Evolutionary conservation across 768 basidiomycete species (phyloP), one percentile per base, ranked within the genome.

Genomic region (Calvatia gigantea): DNA sequence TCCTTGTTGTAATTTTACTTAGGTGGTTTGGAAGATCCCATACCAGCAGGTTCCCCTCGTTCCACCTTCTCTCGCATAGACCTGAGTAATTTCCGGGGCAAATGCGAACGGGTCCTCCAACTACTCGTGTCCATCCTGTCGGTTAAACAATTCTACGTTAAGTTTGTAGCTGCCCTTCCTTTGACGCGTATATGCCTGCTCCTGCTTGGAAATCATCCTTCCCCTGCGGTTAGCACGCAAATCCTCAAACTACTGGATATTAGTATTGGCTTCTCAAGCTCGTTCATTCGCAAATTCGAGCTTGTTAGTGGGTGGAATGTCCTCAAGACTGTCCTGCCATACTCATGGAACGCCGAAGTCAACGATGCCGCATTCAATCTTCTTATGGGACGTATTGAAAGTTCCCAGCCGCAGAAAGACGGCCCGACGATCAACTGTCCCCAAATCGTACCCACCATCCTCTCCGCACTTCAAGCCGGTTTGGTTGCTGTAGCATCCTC

Each of bases 241-340:
- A 75, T 91, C 37, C 73, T 92, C 1, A 69, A 69, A 1, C 69
- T 94, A 17, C 76, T 91, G 7, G 74, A 75, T 2, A 73, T 85
- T 51, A 79, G 84, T 56, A 73, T 86, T 27, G 70, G 69, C 14
- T 67, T 75, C 27, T 84, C 84, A 0, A 64, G 78, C 8, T 80
- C 84, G 2, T 97, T 94, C 71, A 79, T 73, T 43, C 77, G 87
- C 53, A 93, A 90, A 62, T 93, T 96, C 61, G 94, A 95, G 66
- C 73, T 89, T 1, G 84, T 90, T 33, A 86, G 86, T 50, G 94
- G 94, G 7, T 96, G 93, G 88, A 84, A 76, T 43, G 75, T 88
- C 2, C 66, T 96, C 32, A 87, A 84, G 65, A 77, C 76, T 3
- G 79, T 87, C 25, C 63, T 95, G 17, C 89, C 92, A 0, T 62